phyloP scores from a whole-genome alignment of 805 yeast species.

The Candida coleopterorum region DNA sequence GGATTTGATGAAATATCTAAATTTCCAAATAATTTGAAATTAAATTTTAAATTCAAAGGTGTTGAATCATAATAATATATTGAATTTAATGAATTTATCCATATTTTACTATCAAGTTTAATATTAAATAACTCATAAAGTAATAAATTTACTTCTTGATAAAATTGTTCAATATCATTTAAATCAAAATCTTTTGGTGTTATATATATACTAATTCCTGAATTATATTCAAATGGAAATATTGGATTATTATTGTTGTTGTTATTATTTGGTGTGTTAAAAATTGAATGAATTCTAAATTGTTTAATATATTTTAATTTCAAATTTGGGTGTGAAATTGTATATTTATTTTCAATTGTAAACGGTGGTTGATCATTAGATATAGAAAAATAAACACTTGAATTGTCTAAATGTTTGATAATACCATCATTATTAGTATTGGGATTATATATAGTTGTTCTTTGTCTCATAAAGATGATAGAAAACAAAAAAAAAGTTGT shows the following conservation, averaged over 20 bases:
- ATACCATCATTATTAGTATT: conserved; percentile 18
- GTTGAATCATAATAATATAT: conserved; percentile 19
- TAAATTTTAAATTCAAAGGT: conserved; percentile 5
- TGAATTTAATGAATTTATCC: conserved; percentile 27
- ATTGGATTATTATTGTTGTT: conserved; percentile 13
- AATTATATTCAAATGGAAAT: conserved; percentile 22
- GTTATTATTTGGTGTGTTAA: no score
- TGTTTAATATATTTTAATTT: conserved; percentile 11
- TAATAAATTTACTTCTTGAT: conserved; percentile 14
- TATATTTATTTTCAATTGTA: conserved; percentile 16
- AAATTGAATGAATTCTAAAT: conserved; percentile 17
- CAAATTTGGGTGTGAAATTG: conserved; percentile 7
- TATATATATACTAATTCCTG: conserved; percentile 28
- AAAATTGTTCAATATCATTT: conserved; percentile 16
- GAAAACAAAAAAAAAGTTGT: no score
- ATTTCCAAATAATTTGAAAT: conserved; percentile 3
- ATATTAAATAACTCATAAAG: conserved; percentile 17
- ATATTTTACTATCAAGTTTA: conserved; percentile 13
- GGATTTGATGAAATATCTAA: background rate
- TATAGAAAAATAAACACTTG: conserved; percentile 10
- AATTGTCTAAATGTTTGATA: conserved; percentile 13
- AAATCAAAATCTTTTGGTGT: conserved; percentile 17
- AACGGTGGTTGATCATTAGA: conserved; percentile 7
- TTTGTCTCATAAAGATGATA: conserved; percentile 26
- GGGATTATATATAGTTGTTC: conserved; percentile 29